phyloP scores from a whole-genome alignment of 495 filamentous ascomycete species.

The Diplogelasinospora grovesii region DNA sequence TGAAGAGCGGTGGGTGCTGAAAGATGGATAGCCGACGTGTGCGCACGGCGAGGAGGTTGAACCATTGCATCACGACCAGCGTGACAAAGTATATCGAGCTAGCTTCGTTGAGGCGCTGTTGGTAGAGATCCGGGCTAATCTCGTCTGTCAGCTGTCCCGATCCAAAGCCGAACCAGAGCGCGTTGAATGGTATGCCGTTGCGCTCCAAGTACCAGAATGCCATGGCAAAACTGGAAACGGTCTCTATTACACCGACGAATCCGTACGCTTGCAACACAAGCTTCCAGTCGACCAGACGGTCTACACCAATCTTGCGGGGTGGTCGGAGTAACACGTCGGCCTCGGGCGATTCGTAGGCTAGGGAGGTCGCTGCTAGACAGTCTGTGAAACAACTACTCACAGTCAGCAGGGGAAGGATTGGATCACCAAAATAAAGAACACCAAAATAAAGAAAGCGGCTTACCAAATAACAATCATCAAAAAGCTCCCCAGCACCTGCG shows the following conservation, averaged over 20 bases:
- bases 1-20: conserved; percentile 56
- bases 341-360: conserved; percentile 68
- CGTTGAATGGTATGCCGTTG: conserved; percentile 49
- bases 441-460: not conserved
- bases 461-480: conserved; percentile 61
- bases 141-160: conserved; percentile 45
- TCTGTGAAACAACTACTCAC: conserved; percentile 59
- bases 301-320: conserved; percentile 53
- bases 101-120: conserved; percentile 46
- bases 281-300: conserved; percentile 59
- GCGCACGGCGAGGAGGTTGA: conserved; percentile 58
- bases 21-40: conserved; percentile 60
- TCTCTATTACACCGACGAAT: conserved; percentile 56
- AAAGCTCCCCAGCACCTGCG: conserved; percentile 60
- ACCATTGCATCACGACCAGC: conserved; percentile 71
- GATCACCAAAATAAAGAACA: conserved; percentile 24
- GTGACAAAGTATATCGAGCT: conserved; percentile 67
- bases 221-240: conserved; percentile 55
- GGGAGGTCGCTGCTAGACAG: conserved; percentile 54
- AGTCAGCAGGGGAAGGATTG: conserved; percentile 22
- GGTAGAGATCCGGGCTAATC: conserved; percentile 42
- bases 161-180: conserved; percentile 57
- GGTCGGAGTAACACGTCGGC: conserved; percentile 56
- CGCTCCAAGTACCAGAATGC: conserved; percentile 58
- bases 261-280: conserved; percentile 58